Conservation (phyloP, 768 basidiomycete species). For the Tubosaeta sp. region DNA sequence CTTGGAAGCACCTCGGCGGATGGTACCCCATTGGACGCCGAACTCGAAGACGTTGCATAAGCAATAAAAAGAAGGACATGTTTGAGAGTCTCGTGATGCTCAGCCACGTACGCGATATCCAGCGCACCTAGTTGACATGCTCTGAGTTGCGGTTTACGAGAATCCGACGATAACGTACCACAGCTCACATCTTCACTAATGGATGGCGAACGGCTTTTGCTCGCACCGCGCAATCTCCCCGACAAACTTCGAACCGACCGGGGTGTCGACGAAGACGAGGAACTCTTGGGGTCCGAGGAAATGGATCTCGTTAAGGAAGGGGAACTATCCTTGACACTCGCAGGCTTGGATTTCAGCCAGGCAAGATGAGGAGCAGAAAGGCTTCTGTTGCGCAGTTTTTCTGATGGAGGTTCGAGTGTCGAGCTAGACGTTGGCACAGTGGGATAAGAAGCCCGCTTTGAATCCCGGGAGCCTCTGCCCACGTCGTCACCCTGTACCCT, state of each 20-base stretch:
- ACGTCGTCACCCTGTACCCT: background rate
- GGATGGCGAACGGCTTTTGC: slow-evolving; percentile 19
- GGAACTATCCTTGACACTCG: slow-evolving; percentile 10
- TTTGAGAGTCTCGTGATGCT: slow-evolving; percentile 83
- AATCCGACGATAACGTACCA: slow-evolving; percentile 12
- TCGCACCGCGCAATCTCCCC: slow-evolving; percentile 18
- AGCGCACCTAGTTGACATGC: slow-evolving; percentile 24
- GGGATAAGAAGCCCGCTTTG: slow-evolving; percentile 22
- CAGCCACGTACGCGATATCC: slow-evolving; percentile 54
- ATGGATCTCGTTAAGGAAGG: slow-evolving; percentile 8
- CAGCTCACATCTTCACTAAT: slow-evolving; percentile 6
- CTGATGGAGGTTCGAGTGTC: slow-evolving; percentile 12
- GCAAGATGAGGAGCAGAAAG: slow-evolving; percentile 58
- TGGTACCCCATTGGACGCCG: slow-evolving; percentile 41
- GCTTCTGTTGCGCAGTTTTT: slow-evolving; percentile 43
- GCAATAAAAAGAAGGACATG: slow-evolving; percentile 75
- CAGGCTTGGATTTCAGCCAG: slow-evolving; percentile 43
- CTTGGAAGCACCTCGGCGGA: slow-evolving; percentile 61
- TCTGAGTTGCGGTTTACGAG: slow-evolving; percentile 1
- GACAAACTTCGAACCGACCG: slow-evolving; percentile 18
- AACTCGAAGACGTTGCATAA: slow-evolving; percentile 6
- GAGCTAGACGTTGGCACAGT: slow-evolving; percentile 1
- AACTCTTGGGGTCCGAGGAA: slow-evolving; percentile 16
- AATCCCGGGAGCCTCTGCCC: slow-evolving; percentile 9
- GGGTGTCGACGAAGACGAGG: background rate